Evolutionary conservation across 2,329 filamentous ascomycete species (phyloP), one percentile per base, ranked within the genome.

Genomic region (Cucurbitaria berberidis): DNA sequence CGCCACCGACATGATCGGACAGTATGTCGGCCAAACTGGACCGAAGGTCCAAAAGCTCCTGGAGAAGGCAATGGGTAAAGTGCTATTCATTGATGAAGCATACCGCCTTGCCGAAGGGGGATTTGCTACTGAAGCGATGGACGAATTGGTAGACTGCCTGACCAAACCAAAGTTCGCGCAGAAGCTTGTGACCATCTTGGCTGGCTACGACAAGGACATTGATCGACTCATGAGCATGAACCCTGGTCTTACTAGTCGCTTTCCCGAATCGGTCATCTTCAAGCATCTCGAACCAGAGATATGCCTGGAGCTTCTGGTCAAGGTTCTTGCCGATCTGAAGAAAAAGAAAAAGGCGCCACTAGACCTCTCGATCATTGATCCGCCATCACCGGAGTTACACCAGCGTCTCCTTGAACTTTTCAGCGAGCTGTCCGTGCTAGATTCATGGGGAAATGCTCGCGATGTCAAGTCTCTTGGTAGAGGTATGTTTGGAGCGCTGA

Each of bases 41-140:
- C 87, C 87, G 0, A 89, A 89, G 56, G 85, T 88, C 0, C 78
- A 81, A 8, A 77, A 82, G 26, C 71, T 83, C 0, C 73, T 91
- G 0, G 85, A 90, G 47, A 82, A 78, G 32, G 84, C 83, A 0
- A 77, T 90, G 0, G 88, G 89, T 0, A 84, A 82, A 19, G 85
- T 91, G 0, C 77, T 92, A 0, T 87, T 91, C 55, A 82, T 92
- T 7, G 89, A 91, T 50, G 88, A 91, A 66, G 88, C 88, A 0
- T 91, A 91, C 59, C 81, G 87, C 0, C 80, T 91, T 0, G 78
- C 75, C 0, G 81, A 83, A 1, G 84, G 84, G 0, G 63, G 66
- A 0, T 91, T 84, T 59, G 86, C 83, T 0, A 81, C 82, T 39
- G 81, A 83, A 60, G 81, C 81, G 0, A 78, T 82, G 65, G 78